phyloP scores from a whole-genome alignment of 2,329 filamentous ascomycete species.

The Botrytis fragariae region DNA sequence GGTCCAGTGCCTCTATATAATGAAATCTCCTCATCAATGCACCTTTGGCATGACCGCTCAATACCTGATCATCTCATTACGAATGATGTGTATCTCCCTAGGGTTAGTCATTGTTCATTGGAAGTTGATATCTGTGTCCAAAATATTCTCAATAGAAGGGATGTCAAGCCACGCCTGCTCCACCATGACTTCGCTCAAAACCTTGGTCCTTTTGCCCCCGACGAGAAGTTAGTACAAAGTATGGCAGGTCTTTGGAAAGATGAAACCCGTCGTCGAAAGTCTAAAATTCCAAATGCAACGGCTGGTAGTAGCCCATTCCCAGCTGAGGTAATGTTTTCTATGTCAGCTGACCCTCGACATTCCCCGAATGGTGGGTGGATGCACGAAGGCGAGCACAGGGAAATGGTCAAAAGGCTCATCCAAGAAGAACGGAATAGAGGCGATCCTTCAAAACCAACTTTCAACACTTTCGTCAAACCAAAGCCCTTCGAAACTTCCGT shows the following conservation, averaged over 20 bases:
- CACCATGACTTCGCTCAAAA: slow-evolving; percentile 87
- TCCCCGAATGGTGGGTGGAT: slow-evolving; percentile 81
- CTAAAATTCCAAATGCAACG: slow-evolving; percentile 62
- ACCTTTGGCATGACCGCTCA: slow-evolving; percentile 78
- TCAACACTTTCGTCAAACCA: slow-evolving; percentile 63
- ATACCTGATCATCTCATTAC: slow-evolving; percentile 60
- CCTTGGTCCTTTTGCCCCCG: slow-evolving; percentile 57
- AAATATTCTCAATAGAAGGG: slow-evolving; percentile 78
- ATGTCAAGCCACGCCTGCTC: slow-evolving; percentile 71
- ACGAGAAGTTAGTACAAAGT: slow-evolving; percentile 84
- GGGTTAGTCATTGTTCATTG: slow-evolving; percentile 82
- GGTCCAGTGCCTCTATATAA: slow-evolving; percentile 69
- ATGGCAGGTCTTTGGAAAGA: slow-evolving; percentile 94
- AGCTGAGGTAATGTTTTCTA: slow-evolving; percentile 76
- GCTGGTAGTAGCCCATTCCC: slow-evolving; percentile 74
- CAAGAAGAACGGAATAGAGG: slow-evolving; percentile 57
- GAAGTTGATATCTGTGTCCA: slow-evolving; percentile 89
- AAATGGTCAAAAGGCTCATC: slow-evolving; percentile 62
- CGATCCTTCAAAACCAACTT: slow-evolving; percentile 48
- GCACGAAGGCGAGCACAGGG: slow-evolving; percentile 79
- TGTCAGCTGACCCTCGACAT: slow-evolving; percentile 79
- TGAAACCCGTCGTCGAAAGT: slow-evolving; percentile 76
- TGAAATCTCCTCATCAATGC: slow-evolving; percentile 56
- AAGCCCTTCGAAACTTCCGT: slow-evolving; percentile 55
- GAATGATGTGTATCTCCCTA: slow-evolving; percentile 63